These are phyloP conservation scores for Ophiocordyceps australis DNA, from an alignment of 2,329 filamentous ascomycete genomes.

Conservation along the genomic window DNA sequence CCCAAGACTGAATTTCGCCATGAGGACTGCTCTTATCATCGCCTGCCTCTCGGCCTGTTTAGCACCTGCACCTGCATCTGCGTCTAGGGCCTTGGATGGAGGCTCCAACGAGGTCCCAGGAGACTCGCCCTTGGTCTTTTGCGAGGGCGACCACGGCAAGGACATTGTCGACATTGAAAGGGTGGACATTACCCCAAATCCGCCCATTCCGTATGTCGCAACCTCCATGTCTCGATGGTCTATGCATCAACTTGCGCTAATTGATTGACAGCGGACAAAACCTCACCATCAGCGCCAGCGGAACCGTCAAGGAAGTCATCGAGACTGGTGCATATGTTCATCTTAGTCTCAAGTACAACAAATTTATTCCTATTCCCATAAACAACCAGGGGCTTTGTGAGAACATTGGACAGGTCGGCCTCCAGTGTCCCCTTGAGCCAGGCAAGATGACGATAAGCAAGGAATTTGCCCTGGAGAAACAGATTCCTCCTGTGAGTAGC, in stretches of 20 bases:
- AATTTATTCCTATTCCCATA: too few species aligned
- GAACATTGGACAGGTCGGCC: slow-evolving; percentile 70
- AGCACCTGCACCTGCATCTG: slow-evolving; percentile 21
- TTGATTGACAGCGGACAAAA: slow-evolving; percentile 44
- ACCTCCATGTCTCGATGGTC: background rate
- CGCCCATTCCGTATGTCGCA: slow-evolving; percentile 54
- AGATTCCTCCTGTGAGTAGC: slow-evolving; percentile 70
- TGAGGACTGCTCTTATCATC: slow-evolving; percentile 20
- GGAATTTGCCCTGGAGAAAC: slow-evolving; percentile 63
- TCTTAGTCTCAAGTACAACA: slow-evolving; percentile 79
- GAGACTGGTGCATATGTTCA: slow-evolving; percentile 65
- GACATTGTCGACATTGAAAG: slow-evolving; percentile 61
- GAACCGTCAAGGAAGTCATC: slow-evolving; percentile 55
- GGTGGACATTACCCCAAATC: slow-evolving; percentile 73
- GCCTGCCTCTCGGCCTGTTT: slow-evolving; percentile 26
- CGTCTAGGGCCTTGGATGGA: too few species aligned
- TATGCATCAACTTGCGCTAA: slow-evolving; percentile 7
- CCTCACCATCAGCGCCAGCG: slow-evolving; percentile 62
- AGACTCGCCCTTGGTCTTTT: slow-evolving; percentile 71
- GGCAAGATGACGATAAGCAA: slow-evolving; percentile 60
- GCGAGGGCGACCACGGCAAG: slow-evolving; percentile 41
- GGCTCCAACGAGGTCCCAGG: slow-evolving; percentile 58
- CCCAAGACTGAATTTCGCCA: too few species aligned
- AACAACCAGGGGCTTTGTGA: slow-evolving; percentile 87
- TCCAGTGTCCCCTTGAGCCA: slow-evolving; percentile 75